Evolutionary conservation across 2,329 filamentous ascomycete species (phyloP).

Genomic region (Hypoxylon sp.): DNA sequence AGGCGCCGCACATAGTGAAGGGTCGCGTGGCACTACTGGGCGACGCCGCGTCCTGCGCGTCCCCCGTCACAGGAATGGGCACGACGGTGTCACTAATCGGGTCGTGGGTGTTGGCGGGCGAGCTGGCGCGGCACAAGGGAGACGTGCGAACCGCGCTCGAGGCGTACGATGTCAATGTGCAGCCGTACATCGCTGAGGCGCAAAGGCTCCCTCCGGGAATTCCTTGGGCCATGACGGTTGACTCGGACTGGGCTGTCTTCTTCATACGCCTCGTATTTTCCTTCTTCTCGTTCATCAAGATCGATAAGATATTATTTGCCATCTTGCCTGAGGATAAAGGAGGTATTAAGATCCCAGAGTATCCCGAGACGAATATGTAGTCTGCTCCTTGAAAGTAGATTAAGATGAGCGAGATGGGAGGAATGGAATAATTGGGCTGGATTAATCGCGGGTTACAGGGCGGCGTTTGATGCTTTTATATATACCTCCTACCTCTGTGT

Average conservation of each 20-base stretch:
- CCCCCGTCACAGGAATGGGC: constrained; percentile 66
- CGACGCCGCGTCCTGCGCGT: constrained; percentile 68
- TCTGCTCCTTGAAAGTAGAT: neutral
- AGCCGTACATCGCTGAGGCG: constrained; percentile 60
- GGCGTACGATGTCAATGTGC: constrained; percentile 61
- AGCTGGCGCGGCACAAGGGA: constrained; percentile 57
- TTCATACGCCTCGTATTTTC: constrained; percentile 43
- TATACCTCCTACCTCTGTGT: neutral
- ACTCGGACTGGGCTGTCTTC: constrained; percentile 45
- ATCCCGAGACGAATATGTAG: constrained; percentile 45
- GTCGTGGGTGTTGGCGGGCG: constrained; percentile 71
- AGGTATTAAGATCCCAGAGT: constrained; percentile 48
- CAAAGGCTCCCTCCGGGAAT: constrained; percentile 54
- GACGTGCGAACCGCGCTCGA: constrained; percentile 56
- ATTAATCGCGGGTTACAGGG: neutral
- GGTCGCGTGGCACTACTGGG: constrained; percentile 67
- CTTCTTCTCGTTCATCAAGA: constrained; percentile 46
- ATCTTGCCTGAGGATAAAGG: constrained; percentile 46
- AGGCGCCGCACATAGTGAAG: constrained; percentile 58
- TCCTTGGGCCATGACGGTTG: constrained; percentile 43
- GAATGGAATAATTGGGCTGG: neutral
- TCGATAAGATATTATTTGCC: constrained; percentile 42
- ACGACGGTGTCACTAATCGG: constrained; percentile 64
- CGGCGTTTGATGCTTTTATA: neutral
- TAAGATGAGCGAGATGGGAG: neutral